Evolutionary conservation across 495 filamentous ascomycete species (phyloP), one percentile per base, ranked within the genome.

Genomic region (Lentithecium fluviatile): DNA sequence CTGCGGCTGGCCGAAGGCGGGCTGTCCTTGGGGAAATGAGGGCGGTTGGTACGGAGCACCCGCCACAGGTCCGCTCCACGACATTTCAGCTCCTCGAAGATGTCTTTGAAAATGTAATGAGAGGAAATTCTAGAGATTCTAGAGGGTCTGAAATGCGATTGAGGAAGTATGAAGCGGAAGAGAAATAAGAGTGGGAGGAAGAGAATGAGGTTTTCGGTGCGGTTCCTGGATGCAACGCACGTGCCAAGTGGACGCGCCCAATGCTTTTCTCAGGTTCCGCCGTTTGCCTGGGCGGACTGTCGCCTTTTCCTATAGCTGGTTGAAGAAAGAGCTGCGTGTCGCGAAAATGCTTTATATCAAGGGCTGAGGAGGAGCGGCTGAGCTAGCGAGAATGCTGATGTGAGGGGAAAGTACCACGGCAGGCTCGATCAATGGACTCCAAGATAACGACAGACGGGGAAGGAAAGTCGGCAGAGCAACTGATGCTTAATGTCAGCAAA

Each of bases 21-120:
- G 54, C 43, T 69, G 66, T 2, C 32, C 26, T 29, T 55, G 50
- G 19, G 53, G n/a, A 34, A 47, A 65, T 13, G 51, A 51, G 1
- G 46, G 66, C 21, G 38, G 56, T 40, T 62, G 61, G 23, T 69
- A 69, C 20, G 42, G 65, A n/a, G 60, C 25, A 46, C 59, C 64
- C 29, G 50, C 42, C 17, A 47, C 60, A 43, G 65, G 56, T 23
- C 56, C 60, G 29, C 60, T 61, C 65, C 65, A 68, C 19, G 65
- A 53, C 65, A 68, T 68, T 38, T 36, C 50, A 47, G 37, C 43
- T 46, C 56, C n/a, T n/a, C n/a, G n/a, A n/a, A n/a, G n/a, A n/a
- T n/a, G n/a, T n/a, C n/a, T n/a, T 43, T 13, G 19, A 3, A n/a
- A 43, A 15, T 6, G 40, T 15, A 15, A 20, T n/a, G 13, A 6